A percentile compares a stretch with the other conserved stretches of the same genome.
These are phyloP conservation scores for Kappamyces sp. DNA, from an alignment of 192 early-diverging fungal genomes.

Conservation along the genomic window DNA sequence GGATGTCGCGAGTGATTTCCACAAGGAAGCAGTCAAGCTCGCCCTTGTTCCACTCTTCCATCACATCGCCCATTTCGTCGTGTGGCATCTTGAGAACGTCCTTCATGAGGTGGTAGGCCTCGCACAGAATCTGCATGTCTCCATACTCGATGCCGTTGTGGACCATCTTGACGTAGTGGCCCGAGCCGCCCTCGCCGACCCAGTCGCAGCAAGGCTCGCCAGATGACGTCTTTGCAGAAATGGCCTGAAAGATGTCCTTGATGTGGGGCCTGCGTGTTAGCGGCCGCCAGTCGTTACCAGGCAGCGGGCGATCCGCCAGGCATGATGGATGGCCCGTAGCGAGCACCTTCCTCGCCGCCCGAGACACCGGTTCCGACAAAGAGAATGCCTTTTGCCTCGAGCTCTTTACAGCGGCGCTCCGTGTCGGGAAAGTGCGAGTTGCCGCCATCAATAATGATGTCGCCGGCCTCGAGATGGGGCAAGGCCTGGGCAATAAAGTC, in stretches of 20 bases:
- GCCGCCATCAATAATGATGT: conserved; percentile 98
- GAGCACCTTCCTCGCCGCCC: conserved; percentile 98
- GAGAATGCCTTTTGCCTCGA: conserved; percentile 84
- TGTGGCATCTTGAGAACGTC: conserved; percentile 71
- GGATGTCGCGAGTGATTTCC: conserved; percentile 91
- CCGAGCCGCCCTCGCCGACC: conserved; percentile 95
- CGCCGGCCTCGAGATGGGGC: conserved; percentile 77
- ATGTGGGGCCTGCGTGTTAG: conserved; percentile 59
- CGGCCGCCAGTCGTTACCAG: conserved; percentile 51
- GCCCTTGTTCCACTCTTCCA: conserved; percentile 94
- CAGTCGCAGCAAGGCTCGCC: conserved; percentile 96
- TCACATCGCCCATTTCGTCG: conserved; percentile 86
- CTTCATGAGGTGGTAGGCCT: conserved; percentile 91
- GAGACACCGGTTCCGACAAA: conserved; percentile 98
- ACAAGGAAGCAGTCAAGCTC: conserved; percentile 96
- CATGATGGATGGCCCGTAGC: conserved; percentile 94
- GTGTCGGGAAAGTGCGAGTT: conserved; percentile 99
- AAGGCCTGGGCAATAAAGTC: conserved; percentile 88
- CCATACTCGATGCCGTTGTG: conserved; percentile 99
- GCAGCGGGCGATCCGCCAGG: conserved; percentile 91
- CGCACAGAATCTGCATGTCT: conserved; percentile 98
- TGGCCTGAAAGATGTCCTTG: conserved; percentile 94
- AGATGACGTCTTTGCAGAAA: conserved; percentile 81
- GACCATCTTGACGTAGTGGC: conserved; percentile 99
- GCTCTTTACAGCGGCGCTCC: conserved; percentile 81